Evolutionary conservation across 2,329 filamentous ascomycete genomes (phyloP), one percentile per base, ranked within the genome.

Genomic region (Fusarium sp.): DNA sequence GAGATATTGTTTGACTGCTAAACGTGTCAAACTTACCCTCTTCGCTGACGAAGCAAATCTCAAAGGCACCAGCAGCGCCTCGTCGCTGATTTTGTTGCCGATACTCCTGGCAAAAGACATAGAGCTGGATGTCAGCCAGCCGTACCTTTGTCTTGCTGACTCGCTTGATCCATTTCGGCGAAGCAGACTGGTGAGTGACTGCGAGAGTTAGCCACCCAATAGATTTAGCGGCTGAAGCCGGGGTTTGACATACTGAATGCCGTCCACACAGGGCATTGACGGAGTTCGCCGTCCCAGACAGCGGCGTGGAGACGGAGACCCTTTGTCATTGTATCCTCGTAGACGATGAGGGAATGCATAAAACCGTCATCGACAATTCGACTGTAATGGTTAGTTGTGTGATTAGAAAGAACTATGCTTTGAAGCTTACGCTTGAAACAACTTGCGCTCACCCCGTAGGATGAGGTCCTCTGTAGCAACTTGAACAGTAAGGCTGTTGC

Each of bases 211-310:
- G 45, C 63, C 45, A 29, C 47, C 35, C 18, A 20, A 4, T 27
- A 42, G 40, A 14, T 22, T 29, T 25, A 11, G 18, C 6, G 35
- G 8, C 3, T 10, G 16, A 31, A 42, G 2, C 20, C 22, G 29
- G 35, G 13, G 14, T 20, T 20, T n/a, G 29, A 72, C 86, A 29
- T 82, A 91, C 90, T 82, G 75, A 92, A 92, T 3, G 90, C 90
- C 3, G 90, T 92, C 90, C 90, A 92, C 10, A 92, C 85, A 1
- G 90, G 90, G 74, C 88, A 90, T 60, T 83, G 83, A 33, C 82
- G 84, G 59, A 91, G 77, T 61, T 87, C 85, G 3, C 89, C 90
- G n/a, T 88, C 86, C 83, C 85, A 87, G 0, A 90, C 86, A 2
- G 88, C 84, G 14, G 89, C 88, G 57, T 91, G 89, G 1, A 92